Base-by-base conservation (phyloP, 345 rosid genomes). In the Linum trigynum region DNA sequence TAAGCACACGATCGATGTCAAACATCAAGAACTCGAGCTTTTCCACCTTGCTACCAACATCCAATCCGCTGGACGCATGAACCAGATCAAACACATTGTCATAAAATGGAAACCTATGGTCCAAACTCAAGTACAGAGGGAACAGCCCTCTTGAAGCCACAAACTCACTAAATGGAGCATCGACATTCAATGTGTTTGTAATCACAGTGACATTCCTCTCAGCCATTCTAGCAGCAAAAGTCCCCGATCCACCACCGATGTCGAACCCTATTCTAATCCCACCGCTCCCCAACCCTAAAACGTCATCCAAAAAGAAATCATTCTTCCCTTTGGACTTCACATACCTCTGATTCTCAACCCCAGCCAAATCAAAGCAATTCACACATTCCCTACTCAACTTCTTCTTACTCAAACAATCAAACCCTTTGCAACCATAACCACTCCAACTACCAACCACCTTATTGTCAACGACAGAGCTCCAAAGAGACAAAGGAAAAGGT, bases 1-100 rank as follows among this genome's bases (percentile, higher is more conserved):
- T 82, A 77, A 90, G 67, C 67, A 91, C 71, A 51, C 99, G 81
- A 74, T 94, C 99, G 2, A 90, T 60, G 74, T 94, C 99, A 51
- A 94, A 94, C 96, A 88, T 88, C 74, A 94, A 76, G 84, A 94
- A 94, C 88, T 94, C 99, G 62, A 94, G 23, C 68, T 90, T 90
- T 72, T 88, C 95, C 0, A 77, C 73, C 74, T 82, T 87, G 4
- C 81, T 87, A 41, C 78, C 92, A 2, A 76, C 77, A 72, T 88
- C 97, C 71, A 94, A 59, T 66, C 83, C 87, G 10, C 91, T 84
- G 1, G 97, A 84, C 0, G 79, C 85, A 23, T 78, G 92, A 36
- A 94, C 65, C 59, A 94, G 72, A 82, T 94, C 97, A 3, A 86
- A 88, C 59, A 86, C 91, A 79, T 88, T 86, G 64, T 94, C 97